Conservation (phyloP, 176 grass and related monocot genomes). For the Aegilops longissima region DNA sequence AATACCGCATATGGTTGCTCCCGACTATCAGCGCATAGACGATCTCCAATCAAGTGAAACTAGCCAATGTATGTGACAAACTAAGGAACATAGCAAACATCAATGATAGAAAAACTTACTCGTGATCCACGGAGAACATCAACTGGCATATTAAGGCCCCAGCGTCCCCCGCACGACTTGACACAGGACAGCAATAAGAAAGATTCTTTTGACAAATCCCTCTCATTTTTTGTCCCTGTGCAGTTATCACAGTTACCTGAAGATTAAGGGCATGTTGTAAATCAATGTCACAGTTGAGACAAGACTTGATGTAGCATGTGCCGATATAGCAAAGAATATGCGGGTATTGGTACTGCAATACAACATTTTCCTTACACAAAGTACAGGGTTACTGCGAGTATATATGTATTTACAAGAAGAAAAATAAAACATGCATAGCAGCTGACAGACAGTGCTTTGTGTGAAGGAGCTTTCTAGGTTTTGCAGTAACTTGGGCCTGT, state of each 20-base stretch:
- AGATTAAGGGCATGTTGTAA: slow-evolving; percentile 29
- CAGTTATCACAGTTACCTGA: slow-evolving; percentile 92
- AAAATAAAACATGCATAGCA: not conserved
- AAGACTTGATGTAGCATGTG: slow-evolving; percentile 2
- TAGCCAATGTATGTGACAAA: slow-evolving; percentile 1
- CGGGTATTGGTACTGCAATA: not conserved
- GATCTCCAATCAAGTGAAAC: slow-evolving; percentile 12
- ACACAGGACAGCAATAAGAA: slow-evolving; percentile 89
- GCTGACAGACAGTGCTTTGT: not conserved
- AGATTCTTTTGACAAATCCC: slow-evolving; percentile 84
- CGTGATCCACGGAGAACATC: slow-evolving; percentile 92
- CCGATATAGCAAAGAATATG: not conserved
- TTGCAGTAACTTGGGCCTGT: not conserved
- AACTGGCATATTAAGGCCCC: slow-evolving; percentile 88
- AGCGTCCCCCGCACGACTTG: slow-evolving; percentile 78
- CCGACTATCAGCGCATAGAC: slow-evolving; percentile 5
- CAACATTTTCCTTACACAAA: not conserved
- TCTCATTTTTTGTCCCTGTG: slow-evolving; percentile 57
- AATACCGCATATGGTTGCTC: not conserved
- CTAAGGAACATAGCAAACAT: slow-evolving; percentile 2
- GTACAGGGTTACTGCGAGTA: not conserved
- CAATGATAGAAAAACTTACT: slow-evolving; percentile 42
- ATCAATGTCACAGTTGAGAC: slow-evolving; percentile 3
- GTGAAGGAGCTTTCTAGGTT: not conserved
- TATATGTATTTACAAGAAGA: not conserved